Evolutionary conservation across 208 protist species (phyloP), one percentile per base, ranked within the genome.

Genomic region (Zelonia costaricensis): DNA sequence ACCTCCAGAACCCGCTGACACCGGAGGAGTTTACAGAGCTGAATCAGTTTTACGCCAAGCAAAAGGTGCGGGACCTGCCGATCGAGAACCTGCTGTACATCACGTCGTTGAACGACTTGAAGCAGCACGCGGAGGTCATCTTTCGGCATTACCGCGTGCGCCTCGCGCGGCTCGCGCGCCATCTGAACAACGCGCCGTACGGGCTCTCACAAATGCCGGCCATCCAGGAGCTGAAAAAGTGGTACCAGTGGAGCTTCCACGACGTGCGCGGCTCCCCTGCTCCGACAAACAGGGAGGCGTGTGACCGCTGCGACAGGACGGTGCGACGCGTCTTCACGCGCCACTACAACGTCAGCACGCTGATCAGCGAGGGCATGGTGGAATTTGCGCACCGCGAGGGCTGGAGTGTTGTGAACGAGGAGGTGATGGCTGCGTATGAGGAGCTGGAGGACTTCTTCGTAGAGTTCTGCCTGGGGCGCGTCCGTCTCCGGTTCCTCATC

Each of bases 241-340:
- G 57, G 25, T 92, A 92, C 60, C 76, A 92, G 63, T 88, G 81
- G 81, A 88, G 72, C 54, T 92, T 92, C 56, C 82, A 88, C 51
- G 85, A 88, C 47, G 73, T 92, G 18, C 76, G 76, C 1, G 82
- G 53, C 65, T 80, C 60, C 9, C 66, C 68, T 16, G 31, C 69
- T 4, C 78, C 84, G 16, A 58, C 57, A 25, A 45, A 74, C 22
- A 53, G 40, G 18, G 75, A 86, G 12, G 65, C 59, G 16, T 46
- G 64, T 16, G 54, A 65, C 18, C 62, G 69, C 13, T 88, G 87
- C 64, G 85, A 92, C 45, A 54, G 69, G 18, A 65, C 87, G 18
- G 62, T 86, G 12, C 76, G 85, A 4, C 67, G 75, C 4, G 65
- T 92, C 6, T 88, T 88, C 64, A 54, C 87, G 4, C 68, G 85